phyloP scores from a whole-genome alignment of 768 basidiomycete species.

The Mycena latifolia region DNA sequence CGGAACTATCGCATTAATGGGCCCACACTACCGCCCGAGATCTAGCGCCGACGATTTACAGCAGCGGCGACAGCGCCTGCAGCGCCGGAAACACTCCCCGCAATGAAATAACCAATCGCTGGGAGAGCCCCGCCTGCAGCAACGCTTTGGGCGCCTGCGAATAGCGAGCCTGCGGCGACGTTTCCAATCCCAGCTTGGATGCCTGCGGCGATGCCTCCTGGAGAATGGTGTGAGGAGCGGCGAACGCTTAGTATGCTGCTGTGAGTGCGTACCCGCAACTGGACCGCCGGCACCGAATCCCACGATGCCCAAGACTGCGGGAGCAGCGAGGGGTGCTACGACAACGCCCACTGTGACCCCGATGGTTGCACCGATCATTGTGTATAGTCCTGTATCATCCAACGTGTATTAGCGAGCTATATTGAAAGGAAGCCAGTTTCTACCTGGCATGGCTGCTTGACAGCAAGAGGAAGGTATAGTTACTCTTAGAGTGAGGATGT shows the following conservation, averaged over 20 bases:
- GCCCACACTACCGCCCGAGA: too few species aligned
- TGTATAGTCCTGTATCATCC: not conserved
- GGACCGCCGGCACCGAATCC: slow-evolving; percentile 38
- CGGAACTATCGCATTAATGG: too few species aligned
- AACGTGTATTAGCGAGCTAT: too few species aligned
- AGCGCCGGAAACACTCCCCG: not conserved
- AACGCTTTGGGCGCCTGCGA: not conserved
- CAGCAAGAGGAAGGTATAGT: too few species aligned
- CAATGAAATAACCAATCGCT: not conserved
- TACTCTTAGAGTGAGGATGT: too few species aligned
- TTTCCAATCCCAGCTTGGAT: not conserved
- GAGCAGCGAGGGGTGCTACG: slow-evolving; percentile 30
- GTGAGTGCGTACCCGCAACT: slow-evolving; percentile 10
- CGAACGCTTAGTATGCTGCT: too few species aligned
- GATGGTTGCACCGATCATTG: not conserved
- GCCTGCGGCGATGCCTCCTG: not conserved
- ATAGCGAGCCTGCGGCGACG: not conserved
- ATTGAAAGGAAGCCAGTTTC: too few species aligned
- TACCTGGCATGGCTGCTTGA: too few species aligned
- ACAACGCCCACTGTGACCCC: slow-evolving; percentile 15
- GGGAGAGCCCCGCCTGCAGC: not conserved
- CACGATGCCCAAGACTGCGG: slow-evolving; percentile 31
- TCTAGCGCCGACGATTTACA: too few species aligned
- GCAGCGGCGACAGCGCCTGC: not conserved
- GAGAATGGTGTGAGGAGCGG: not conserved